Percentiles rank a stretch among this genome's conserved stretches.
Evolutionary conservation across 371 early-diverging fungal genomes (phyloP).

Genomic region (Nematocida ausubeli): DNA sequence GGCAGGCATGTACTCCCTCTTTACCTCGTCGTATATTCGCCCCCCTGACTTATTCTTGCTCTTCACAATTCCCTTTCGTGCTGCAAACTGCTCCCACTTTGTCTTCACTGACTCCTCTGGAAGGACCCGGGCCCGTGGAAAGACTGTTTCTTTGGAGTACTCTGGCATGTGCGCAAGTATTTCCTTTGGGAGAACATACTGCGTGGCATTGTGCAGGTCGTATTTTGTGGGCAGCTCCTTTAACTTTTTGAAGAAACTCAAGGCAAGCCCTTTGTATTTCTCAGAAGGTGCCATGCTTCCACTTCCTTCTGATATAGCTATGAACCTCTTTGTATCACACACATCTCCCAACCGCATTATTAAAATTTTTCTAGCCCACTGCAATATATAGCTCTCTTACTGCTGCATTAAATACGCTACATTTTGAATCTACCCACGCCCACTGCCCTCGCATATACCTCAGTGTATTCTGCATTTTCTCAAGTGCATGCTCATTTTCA

Average conservation of each 20-base stretch:
- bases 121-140: constrained; percentile 38
- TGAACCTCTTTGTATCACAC: constrained; percentile 23
- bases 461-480: too few relatives aligned
- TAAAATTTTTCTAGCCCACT: constrained; percentile 11
- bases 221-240: constrained; percentile 45
- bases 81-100: constrained; percentile 97
- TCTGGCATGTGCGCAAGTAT: constrained; percentile 25
- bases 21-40: constrained; percentile 79
- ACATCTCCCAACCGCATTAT: constrained; percentile 17
- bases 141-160: constrained; percentile 53
- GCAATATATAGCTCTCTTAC: too few relatives aligned
- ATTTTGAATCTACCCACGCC: too few relatives aligned
- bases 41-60: constrained; percentile 70
- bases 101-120: constrained; percentile 69
- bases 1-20: constrained; percentile 77
- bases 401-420: too few relatives aligned
- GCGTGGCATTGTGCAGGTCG: constrained; percentile 11
- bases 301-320: constrained; percentile 33
- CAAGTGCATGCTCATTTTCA: too few relatives aligned
- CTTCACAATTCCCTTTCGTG: constrained; percentile 86
- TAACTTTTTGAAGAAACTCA: constrained; percentile 32
- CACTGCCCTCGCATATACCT: too few relatives aligned
- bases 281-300: neutral
- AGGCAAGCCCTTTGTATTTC: neutral
- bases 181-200: constrained; percentile 43